Conservation (phyloP, 202 grass and related monocot genomes). For the Eragrostis tef region DNA sequence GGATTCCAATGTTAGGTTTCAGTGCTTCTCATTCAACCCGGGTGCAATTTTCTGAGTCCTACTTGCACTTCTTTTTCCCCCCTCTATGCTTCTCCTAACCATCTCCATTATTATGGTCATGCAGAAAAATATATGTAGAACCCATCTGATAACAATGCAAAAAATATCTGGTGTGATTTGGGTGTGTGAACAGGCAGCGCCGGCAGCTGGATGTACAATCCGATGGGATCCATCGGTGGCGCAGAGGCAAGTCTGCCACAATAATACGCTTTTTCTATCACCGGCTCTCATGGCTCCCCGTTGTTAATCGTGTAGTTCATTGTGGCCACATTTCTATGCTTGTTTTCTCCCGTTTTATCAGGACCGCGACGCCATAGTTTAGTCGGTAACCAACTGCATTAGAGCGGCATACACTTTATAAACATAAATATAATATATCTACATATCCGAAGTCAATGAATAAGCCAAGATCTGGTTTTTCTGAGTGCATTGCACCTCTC, state of each 20-base stretch:
- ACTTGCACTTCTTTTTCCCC: not conserved
- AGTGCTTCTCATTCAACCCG: conserved; percentile 21
- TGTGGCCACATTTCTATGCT: conserved; percentile 51
- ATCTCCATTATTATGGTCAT: not conserved
- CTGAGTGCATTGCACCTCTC: not conserved
- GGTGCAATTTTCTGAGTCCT: not conserved
- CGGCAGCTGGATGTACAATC: conserved; percentile 5
- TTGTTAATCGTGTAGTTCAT: conserved; percentile 55
- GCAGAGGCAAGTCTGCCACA: conserved; percentile 9
- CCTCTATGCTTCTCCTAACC: not conserved
- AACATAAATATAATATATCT: not conserved
- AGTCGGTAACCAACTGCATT: conserved; percentile 40
- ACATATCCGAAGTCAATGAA: conserved; percentile 52
- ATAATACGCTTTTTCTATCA: conserved; percentile 23
- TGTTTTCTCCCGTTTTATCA: conserved; percentile 38
- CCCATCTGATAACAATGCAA: not conserved
- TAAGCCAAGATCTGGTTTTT: conserved; percentile 56
- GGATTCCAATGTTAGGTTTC: conserved; percentile 29
- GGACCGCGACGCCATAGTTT: conserved; percentile 45
- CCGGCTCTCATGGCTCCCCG: conserved; percentile 7
- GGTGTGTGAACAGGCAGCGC: conserved; percentile 29
- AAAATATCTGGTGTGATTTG: conserved; percentile 11
- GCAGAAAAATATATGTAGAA: not conserved
- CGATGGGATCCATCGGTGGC: not conserved
- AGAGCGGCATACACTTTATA: conserved; percentile 9